phyloP scores from a whole-genome alignment of 2,329 filamentous ascomycete species.

The Apiospora marii region DNA sequence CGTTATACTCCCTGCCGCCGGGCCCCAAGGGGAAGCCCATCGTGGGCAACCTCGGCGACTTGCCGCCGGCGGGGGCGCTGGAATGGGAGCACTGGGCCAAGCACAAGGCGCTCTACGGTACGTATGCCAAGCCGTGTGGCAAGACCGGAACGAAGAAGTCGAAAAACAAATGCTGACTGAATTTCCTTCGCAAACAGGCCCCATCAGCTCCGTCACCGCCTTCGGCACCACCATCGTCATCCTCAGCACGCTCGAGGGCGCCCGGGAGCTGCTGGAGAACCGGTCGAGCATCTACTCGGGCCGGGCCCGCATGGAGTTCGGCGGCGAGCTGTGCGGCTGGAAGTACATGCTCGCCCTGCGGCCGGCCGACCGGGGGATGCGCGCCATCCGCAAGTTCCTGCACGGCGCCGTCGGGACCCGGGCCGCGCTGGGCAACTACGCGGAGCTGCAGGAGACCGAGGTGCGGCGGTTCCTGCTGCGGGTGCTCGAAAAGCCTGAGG shows the following conservation, averaged over 20 bases:
- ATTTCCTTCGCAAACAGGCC: slow-evolving; percentile 27
- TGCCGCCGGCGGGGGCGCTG: slow-evolving; percentile 48
- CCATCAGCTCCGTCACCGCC: slow-evolving; percentile 49
- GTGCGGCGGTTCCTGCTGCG: slow-evolving; percentile 52
- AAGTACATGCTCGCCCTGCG: slow-evolving; percentile 44
- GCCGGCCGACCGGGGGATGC: slow-evolving; percentile 47
- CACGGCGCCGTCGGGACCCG: slow-evolving; percentile 54
- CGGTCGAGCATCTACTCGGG: slow-evolving; percentile 45
- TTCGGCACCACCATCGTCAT: slow-evolving; percentile 51
- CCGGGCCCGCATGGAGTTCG: slow-evolving; percentile 43
- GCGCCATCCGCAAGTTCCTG: slow-evolving; percentile 53
- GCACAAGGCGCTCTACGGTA: slow-evolving; percentile 49
- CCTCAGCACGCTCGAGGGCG: slow-evolving; percentile 46
- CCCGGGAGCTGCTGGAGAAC: slow-evolving; percentile 48
- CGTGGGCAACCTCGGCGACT: slow-evolving; percentile 58
- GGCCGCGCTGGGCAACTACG: slow-evolving; percentile 46
- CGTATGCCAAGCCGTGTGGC: not conserved
- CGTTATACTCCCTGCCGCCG: slow-evolving; percentile 48
- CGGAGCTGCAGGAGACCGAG: slow-evolving; percentile 53
- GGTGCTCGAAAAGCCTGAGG: slow-evolving; percentile 47
- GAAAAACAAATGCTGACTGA: not conserved
- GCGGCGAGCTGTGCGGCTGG: slow-evolving; percentile 52
- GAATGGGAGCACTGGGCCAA: slow-evolving; percentile 52
- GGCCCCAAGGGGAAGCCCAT: slow-evolving; percentile 57
- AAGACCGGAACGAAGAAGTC: not conserved